phyloP scores from a whole-genome alignment of 2,329 filamentous ascomycete species.

The Penicillium sp. region DNA sequence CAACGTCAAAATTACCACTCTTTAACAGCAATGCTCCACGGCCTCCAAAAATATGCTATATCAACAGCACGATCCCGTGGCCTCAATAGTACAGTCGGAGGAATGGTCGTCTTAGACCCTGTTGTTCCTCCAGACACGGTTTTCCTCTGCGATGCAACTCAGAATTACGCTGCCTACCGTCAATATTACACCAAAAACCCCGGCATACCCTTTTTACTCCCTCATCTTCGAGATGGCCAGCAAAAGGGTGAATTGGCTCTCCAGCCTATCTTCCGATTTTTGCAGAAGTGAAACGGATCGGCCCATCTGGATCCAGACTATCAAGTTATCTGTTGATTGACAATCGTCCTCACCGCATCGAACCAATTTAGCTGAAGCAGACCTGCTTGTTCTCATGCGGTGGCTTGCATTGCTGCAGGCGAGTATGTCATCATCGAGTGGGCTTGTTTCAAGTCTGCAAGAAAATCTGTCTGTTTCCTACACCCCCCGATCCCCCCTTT shows the following conservation, averaged over 20 bases:
- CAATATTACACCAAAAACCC: conserved; percentile 35
- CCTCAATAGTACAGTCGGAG: conserved; percentile 14
- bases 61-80: conserved; percentile 26
- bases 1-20: conserved; percentile 42
- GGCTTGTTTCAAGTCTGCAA: conserved; percentile 4
- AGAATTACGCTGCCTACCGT: conserved; percentile 43
- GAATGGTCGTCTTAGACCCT: conserved; percentile 26
- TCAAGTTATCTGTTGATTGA: not conserved
- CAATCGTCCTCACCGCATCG: not conserved
- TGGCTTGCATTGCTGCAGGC: conserved; percentile 21
- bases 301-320: too few relatives aligned
- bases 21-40: conserved; percentile 40
- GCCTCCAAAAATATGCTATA: conserved; percentile 40
- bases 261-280: conserved; percentile 33
- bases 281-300: conserved; percentile 16
- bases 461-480: not conserved
- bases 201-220: conserved; percentile 44
- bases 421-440: conserved; percentile 6
- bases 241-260: conserved; percentile 32
- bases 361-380: conserved; percentile 6
- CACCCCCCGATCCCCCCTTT: not conserved
- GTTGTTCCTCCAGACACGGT: conserved; percentile 29
- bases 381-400: not conserved
- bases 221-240: conserved; percentile 41
- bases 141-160: conserved; percentile 32